Evolutionary conservation across 352 stramenopile genomes (phyloP).

Genomic region (Aphanomyces stellatus): DNA sequence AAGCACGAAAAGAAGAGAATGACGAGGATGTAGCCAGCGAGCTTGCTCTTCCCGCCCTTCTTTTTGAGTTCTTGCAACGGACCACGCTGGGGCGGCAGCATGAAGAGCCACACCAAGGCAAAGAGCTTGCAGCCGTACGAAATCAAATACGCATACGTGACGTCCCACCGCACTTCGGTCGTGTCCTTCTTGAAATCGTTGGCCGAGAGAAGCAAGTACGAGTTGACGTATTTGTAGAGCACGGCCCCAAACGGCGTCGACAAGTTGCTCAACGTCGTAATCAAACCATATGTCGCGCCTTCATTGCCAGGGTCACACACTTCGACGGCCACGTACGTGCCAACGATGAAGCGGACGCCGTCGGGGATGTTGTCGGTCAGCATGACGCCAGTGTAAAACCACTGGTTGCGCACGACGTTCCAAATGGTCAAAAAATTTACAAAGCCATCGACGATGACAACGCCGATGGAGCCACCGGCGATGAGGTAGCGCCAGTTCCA

Average conservation of each 20-base stretch:
- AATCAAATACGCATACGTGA: too few relatives aligned
- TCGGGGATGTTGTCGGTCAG: constrained; percentile 1
- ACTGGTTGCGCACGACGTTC: constrained; percentile 14
- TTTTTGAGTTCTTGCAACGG: too few relatives aligned
- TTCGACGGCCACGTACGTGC: constrained; percentile 21
- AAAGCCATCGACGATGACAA: not conserved
- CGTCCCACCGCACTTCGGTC: too few relatives aligned
- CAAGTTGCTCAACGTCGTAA: constrained; percentile 13
- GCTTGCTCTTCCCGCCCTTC: too few relatives aligned
- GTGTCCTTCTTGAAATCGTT: too few relatives aligned
- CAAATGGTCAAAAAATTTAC: constrained; percentile 13
- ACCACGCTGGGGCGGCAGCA: too few relatives aligned
- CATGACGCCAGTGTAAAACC: constrained; percentile 15
- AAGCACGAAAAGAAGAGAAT: too few relatives aligned
- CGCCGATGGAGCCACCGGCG: not conserved
- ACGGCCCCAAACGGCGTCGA: not conserved
- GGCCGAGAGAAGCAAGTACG: not conserved
- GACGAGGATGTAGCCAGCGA: too few relatives aligned
- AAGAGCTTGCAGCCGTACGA: too few relatives aligned
- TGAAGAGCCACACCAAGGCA: too few relatives aligned
- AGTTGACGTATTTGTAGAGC: not conserved
- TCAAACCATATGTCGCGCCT: not conserved
- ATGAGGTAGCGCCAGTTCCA: constrained; percentile 17
- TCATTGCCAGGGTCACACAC: not conserved
- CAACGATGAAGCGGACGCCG: constrained; percentile 9